A percentile compares a stretch with the other conserved stretches of the same genome.
These are phyloP conservation scores for Xylariaceae sp. DNA, from an alignment of 2,329 filamentous ascomycete species.

Conservation along the genomic window DNA sequence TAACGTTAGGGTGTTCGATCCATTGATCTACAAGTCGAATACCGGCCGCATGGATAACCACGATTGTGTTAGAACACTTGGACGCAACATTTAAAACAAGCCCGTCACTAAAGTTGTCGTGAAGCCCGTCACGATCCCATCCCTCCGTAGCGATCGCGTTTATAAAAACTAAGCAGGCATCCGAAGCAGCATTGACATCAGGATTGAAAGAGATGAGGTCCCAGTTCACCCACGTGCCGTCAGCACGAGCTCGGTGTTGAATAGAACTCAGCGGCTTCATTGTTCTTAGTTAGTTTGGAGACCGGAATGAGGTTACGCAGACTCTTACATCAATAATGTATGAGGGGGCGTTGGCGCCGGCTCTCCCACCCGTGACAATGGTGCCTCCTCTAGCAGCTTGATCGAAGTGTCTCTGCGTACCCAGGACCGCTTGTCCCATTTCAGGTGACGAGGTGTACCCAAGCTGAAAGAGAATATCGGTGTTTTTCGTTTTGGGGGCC, in stretches of 20 bases:
- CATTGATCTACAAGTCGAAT: conserved; percentile 59
- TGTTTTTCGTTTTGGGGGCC: conserved; percentile 44
- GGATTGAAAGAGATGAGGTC: conserved; percentile 48
- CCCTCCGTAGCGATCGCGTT: conserved; percentile 75
- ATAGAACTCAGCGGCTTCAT: conserved; percentile 52
- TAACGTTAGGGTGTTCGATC: conserved; percentile 63
- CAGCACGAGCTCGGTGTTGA: conserved; percentile 49
- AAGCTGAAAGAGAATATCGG: conserved; percentile 41
- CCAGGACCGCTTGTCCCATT: conserved; percentile 43
- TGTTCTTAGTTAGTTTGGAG: conserved; percentile 10
- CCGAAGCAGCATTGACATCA: conserved; percentile 43
- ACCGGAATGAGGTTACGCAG: conserved; percentile 24
- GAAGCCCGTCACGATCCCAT: conserved; percentile 61
- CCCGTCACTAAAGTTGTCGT: conserved; percentile 62
- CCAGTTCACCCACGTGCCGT: conserved; percentile 56
- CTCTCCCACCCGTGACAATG: conserved; percentile 49
- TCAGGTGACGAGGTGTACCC: conserved; percentile 46
- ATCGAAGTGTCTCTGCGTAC: conserved; percentile 42
- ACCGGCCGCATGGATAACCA: conserved; percentile 60
- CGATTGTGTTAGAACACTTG: conserved; percentile 59
- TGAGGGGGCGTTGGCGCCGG: conserved; percentile 47
- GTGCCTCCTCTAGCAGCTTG: conserved; percentile 50
- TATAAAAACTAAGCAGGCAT: conserved; percentile 63
- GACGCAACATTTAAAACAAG: conserved; percentile 57
- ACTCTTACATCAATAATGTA: conserved; percentile 47